Conservation (phyloP, 768 basidiomycete genomes). For the Polyporus arcularius region DNA sequence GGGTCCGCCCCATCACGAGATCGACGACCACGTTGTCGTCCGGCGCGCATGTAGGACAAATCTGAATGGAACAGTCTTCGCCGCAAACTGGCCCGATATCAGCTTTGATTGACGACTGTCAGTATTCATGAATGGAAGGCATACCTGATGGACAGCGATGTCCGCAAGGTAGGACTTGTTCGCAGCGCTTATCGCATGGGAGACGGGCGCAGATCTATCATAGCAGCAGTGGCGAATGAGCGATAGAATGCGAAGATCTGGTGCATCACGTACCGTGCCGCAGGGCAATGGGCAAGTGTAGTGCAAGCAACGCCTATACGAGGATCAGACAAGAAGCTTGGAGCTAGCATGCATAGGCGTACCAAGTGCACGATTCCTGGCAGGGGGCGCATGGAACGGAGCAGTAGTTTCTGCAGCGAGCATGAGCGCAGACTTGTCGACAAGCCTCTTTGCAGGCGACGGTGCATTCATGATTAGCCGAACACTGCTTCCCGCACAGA, state of each 20-base stretch:
- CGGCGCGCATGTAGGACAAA: constrained; percentile 54
- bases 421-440: constrained; percentile 56
- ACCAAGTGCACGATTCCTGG: constrained; percentile 61
- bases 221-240: background rate
- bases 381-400: constrained; percentile 62
- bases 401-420: constrained; percentile 49
- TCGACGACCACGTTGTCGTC: constrained; percentile 56
- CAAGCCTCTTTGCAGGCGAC: constrained; percentile 47
- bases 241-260: background rate
- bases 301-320: constrained; percentile 55
- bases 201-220: constrained; percentile 61
- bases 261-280: constrained; percentile 54
- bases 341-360: constrained; percentile 8
- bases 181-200: constrained; percentile 62
- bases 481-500: constrained; percentile 50
- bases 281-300: constrained; percentile 60
- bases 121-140: background rate
- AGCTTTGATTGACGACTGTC: background rate
- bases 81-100: constrained; percentile 55
- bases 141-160: constrained; percentile 69
- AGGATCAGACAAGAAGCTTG: background rate
- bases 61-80: constrained; percentile 57
- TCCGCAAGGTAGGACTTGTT: constrained; percentile 52
- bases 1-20: constrained; percentile 51
- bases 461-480: constrained; percentile 50